Base-by-base conservation (phyloP, 2,329 filamentous ascomycete species). In the Xylaria sp. region DNA sequence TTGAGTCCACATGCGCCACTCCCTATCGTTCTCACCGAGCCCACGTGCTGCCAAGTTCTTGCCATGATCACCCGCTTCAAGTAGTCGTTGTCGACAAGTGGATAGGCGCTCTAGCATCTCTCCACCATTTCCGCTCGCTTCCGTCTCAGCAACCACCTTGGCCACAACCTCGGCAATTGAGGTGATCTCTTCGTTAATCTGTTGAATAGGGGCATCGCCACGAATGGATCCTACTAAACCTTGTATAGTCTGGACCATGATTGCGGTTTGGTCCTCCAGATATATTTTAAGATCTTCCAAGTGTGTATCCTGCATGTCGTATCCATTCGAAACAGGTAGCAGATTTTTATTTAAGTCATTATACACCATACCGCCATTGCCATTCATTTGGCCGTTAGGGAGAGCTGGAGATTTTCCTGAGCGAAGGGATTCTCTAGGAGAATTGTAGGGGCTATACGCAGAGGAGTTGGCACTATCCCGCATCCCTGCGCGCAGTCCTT, bases 181-280 rank as follows among this genome's bases (percentile, higher is more conserved):
- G 65, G 84, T 85, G 70, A 96, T 91, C 77, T 94, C 88, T n/a
- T 84, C 86, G 31, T 87, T 88, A 69, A 97, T 90, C 67, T 89
- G 86, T 66, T 87, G 84, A 67, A 92, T 87, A 34, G 86, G 83
- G 37, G 88, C 87, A 72, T 92, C 88, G 60, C 86, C 85, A 63
- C 92, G 90, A 70, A 94, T 91, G 37, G 89, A 89, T 63, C 87
- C 86, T 56, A 97, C 92, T 8, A 97, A 87, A n/a, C 90, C 88
- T 80, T 96, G 92, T 72, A 97, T 94, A 54, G 90, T 92, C 73
- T 93, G 89, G 31, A 96, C 91, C 68, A 97, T 86, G 2, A 90
- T 83, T 60, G 92, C 92, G 12, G 92, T 94, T 79, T 96, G 92
- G 77, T 94, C 92, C 77, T 96, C 92, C 44, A 97, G 87, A 77